Conservation (phyloP, 2,329 filamentous ascomycete genomes). For the Xylaria sp. region DNA sequence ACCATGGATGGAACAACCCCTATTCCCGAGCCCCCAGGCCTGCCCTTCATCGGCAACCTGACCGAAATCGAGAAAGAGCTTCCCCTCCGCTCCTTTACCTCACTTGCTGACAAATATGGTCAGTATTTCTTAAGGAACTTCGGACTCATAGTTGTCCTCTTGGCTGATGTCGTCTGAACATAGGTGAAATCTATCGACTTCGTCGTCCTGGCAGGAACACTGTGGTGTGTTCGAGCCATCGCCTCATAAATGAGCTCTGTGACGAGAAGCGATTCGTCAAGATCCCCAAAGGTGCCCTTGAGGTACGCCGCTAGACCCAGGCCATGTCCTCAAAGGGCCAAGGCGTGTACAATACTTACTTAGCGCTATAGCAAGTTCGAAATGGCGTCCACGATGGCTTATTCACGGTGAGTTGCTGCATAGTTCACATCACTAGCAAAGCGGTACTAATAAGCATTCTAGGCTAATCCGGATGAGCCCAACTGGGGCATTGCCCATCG, state of each 20-base stretch:
- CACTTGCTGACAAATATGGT: conserved; percentile 69
- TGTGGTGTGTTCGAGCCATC: conserved; percentile 56
- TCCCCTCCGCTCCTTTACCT: conserved; percentile 56
- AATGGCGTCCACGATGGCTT: conserved; percentile 66
- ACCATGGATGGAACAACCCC: conserved; percentile 37
- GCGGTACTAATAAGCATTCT: conserved; percentile 5
- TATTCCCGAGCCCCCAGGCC: conserved; percentile 65
- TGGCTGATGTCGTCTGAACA: conserved; percentile 17
- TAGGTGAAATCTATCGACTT: conserved; percentile 64
- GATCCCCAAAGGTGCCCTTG: conserved; percentile 51
- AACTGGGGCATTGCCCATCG: conserved; percentile 59
- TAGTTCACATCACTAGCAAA: conserved; percentile 25
- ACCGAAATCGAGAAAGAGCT: conserved; percentile 63
- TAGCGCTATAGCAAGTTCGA: conserved; percentile 51
- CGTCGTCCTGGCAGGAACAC: conserved; percentile 50
- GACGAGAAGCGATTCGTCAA: conserved; percentile 70
- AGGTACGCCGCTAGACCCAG: conserved; percentile 32
- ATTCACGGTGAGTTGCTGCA: conserved; percentile 57
- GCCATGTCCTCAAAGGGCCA: background rate
- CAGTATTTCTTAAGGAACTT: conserved; percentile 19
- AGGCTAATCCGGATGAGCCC: conserved; percentile 51
- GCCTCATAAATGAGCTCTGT: conserved; percentile 64
- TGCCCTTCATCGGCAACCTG: conserved; percentile 69
- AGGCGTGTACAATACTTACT: conserved; percentile 3
- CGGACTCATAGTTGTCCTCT: conserved; percentile 5